These are phyloP conservation scores for Xerocomellus chrysenteron DNA, from an alignment of 768 basidiomycete genomes.

Conservation along the genomic window DNA sequence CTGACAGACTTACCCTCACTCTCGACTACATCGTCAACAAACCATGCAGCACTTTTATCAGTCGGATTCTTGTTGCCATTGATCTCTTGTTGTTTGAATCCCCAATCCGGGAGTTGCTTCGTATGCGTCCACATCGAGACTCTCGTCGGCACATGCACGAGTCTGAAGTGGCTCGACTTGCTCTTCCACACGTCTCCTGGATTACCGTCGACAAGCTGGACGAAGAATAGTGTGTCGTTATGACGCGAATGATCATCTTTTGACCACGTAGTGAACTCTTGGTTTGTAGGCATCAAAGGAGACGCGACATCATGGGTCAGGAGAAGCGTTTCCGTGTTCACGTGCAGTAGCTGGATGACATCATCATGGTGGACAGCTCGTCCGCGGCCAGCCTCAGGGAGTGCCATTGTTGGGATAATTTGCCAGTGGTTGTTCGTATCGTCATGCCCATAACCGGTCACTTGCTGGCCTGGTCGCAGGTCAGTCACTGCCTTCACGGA, in stretches of 20 bases:
- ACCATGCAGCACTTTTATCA: conserved; percentile 87
- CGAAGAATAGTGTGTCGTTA: conserved; percentile 87
- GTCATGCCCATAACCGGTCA: conserved; percentile 92
- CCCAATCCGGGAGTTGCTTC: conserved; percentile 91
- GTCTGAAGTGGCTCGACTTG: conserved; percentile 89
- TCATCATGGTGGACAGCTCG: conserved; percentile 90
- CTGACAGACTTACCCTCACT: conserved; percentile 58
- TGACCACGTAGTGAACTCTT: conserved; percentile 94
- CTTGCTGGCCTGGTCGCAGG: conserved; percentile 73
- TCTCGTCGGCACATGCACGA: conserved; percentile 85
- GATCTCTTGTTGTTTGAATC: conserved; percentile 94
- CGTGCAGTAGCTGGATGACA: conserved; percentile 83
- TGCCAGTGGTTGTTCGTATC: conserved; percentile 97
- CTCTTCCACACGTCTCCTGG: conserved; percentile 88
- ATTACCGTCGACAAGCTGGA: conserved; percentile 69
- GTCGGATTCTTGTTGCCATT: conserved; percentile 93
- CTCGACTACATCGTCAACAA: conserved; percentile 75
- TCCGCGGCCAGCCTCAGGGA: conserved; percentile 92
- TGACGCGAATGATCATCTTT: conserved; percentile 74
- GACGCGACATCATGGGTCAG: conserved; percentile 98
- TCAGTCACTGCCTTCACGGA: neutral
- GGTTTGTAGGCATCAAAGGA: conserved; percentile 95
- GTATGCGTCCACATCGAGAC: conserved; percentile 94
- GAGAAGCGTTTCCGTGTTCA: conserved; percentile 77
- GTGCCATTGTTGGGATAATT: conserved; percentile 89